Conservation (phyloP, 495 filamentous ascomycete genomes). For the Penicillium desertorum region DNA sequence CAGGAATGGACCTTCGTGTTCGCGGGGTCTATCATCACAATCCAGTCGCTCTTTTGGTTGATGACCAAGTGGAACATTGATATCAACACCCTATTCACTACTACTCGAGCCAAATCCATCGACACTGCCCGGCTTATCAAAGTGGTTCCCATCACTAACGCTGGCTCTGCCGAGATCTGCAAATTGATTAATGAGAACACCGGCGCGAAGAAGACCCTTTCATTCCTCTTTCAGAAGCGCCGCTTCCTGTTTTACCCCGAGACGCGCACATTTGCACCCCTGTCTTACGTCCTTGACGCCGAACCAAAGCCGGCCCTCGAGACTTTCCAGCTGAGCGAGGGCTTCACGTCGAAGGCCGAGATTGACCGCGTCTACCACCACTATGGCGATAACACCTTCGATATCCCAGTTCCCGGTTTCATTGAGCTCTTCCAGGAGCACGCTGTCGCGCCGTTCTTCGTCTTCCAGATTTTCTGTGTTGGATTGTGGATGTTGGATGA, state of each 20-base stretch:
- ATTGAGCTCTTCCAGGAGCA: slow-evolving; percentile 97
- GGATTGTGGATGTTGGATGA: slow-evolving; percentile 98
- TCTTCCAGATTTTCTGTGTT: slow-evolving; percentile 98
- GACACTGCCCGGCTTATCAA: slow-evolving; percentile 85
- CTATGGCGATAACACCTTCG: slow-evolving; percentile 95
- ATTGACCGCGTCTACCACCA: slow-evolving; percentile 78
- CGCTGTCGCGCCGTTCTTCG: slow-evolving; percentile 97
- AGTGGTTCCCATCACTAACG: slow-evolving; percentile 86
- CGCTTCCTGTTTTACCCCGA: slow-evolving; percentile 82
- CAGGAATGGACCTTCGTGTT: slow-evolving; percentile 98
- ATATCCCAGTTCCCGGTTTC: slow-evolving; percentile 95
- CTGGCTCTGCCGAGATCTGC: slow-evolving; percentile 88
- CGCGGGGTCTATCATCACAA: slow-evolving; percentile 79
- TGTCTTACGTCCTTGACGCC: slow-evolving; percentile 80
- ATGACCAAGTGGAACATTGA: slow-evolving; percentile 97
- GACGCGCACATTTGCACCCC: slow-evolving; percentile 68
- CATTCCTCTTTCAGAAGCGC: slow-evolving; percentile 97
- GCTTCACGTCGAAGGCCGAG: slow-evolving; percentile 68
- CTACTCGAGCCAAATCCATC: slow-evolving; percentile 67
- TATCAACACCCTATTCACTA: slow-evolving; percentile 77
- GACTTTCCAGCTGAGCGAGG: slow-evolving; percentile 74
- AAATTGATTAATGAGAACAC: slow-evolving; percentile 68
- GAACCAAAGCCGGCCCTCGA: slow-evolving; percentile 76
- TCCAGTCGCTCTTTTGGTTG: slow-evolving; percentile 88
- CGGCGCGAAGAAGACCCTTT: slow-evolving; percentile 69